phyloP scores from a whole-genome alignment of 2,329 filamentous ascomycete species.

The Sporothrix euskadiensis region DNA sequence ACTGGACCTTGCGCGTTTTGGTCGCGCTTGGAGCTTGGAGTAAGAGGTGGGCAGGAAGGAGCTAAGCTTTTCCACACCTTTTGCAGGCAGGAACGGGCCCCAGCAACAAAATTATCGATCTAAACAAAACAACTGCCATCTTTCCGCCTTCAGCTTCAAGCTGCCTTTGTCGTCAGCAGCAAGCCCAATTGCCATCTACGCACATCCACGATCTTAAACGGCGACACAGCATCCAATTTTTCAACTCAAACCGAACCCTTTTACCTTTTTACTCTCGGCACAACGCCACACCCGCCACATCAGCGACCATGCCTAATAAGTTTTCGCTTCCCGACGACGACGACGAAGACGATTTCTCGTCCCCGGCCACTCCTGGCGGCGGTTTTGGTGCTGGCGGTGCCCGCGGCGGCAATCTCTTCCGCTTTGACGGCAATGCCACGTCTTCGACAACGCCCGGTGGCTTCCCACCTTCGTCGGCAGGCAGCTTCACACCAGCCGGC shows the following conservation, averaged over 20 bases:
- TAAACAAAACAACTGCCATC: constrained; percentile 12
- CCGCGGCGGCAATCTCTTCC: constrained; percentile 39
- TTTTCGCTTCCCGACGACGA: constrained; percentile 33
- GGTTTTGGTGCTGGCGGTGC: not conserved
- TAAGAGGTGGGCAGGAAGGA: not conserved
- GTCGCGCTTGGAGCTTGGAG: constrained; percentile 25
- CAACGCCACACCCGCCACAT: not conserved
- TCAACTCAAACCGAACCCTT: not conserved
- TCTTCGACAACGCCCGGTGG: constrained; percentile 57
- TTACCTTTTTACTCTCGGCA: not conserved
- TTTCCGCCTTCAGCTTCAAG: not conserved
- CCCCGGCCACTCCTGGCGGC: constrained; percentile 30
- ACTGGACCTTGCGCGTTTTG: constrained; percentile 2
- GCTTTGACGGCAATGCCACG: constrained; percentile 43
- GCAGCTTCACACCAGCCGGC: constrained; percentile 58
- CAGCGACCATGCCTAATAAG: constrained; percentile 30
- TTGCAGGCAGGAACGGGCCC: constrained; percentile 4
- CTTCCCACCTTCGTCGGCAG: constrained; percentile 53
- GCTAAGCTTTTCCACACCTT: constrained; percentile 23
- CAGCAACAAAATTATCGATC: constrained; percentile 22
- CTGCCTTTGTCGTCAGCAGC: not conserved
- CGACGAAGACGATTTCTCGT: constrained; percentile 29
- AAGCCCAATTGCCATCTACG: not conserved
- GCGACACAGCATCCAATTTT: not conserved
- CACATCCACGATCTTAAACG: not conserved